phyloP scores from a whole-genome alignment of 2,329 filamentous ascomycete species.

The Scleromitrula shiraiana region DNA sequence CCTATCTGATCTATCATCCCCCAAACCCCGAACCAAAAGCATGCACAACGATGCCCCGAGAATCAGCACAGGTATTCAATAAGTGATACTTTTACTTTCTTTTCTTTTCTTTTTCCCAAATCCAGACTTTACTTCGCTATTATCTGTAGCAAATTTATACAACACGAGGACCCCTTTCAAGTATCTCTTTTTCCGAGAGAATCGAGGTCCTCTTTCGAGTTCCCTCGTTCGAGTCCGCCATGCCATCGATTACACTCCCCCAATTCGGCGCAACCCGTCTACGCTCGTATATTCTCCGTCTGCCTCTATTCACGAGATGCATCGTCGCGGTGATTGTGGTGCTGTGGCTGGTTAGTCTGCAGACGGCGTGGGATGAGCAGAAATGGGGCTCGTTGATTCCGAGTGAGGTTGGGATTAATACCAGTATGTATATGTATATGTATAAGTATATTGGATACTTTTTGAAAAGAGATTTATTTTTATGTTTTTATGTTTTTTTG shows the following conservation, averaged over 20 bases:
- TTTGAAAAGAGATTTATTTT: not conserved
- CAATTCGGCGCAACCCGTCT: constrained; percentile 63
- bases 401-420: constrained; percentile 60
- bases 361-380: constrained; percentile 62
- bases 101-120: too few species aligned
- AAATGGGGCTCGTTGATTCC: constrained; percentile 77
- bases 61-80: not conserved
- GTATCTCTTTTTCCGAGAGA: too few species aligned
- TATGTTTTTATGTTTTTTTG: too few species aligned
- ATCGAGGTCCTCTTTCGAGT: too few species aligned
- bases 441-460: not conserved
- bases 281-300: constrained; percentile 71
- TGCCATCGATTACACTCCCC: constrained; percentile 18
- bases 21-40: too few species aligned
- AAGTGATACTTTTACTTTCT: too few species aligned
- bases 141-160: too few species aligned
- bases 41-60: not conserved
- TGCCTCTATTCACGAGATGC: constrained; percentile 80
- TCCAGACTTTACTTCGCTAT: too few species aligned
- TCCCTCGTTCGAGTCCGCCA: too few species aligned
- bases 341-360: constrained; percentile 62
- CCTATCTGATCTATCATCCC: not conserved
- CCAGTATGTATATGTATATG: constrained; percentile 47
- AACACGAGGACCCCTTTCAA: too few species aligned
- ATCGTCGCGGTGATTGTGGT: constrained; percentile 58